Base-by-base conservation (phyloP, 2,329 filamentous ascomycete species). In the Lachnellula cervina region DNA sequence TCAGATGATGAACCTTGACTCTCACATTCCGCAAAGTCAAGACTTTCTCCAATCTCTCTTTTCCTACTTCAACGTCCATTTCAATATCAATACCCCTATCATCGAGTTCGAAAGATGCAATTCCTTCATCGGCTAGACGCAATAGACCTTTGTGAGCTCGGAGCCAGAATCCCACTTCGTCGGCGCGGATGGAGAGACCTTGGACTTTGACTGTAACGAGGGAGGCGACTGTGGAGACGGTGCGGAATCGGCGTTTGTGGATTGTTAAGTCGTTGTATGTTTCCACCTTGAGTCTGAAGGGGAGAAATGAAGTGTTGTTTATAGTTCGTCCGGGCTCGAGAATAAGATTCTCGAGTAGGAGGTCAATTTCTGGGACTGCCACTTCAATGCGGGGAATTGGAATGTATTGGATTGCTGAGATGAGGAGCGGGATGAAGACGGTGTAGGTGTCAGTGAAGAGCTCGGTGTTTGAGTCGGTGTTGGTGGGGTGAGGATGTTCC, bases 381-480 rank as follows among this genome's bases (percentile, higher is more conserved):
- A 97, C 77, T 70, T 97, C 93, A n/a, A 97, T 73, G 4, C 93
- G 86, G 0, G 92, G 92, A 51, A 97, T 94, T 0, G 93, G 93
- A 4, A 97, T 76, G 71, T 90, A 91, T 69, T 97, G 91, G 34
- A 97, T 79, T 2, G 83, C 82, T 62, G 89, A 80, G 55, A 97
- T 81, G 4, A 91, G 67, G 13, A 90, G 74, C 0, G 93, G 93
- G 5, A 94, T 77, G 68, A 97, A 92, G 13, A 93, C 83, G 57
- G 93, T 87, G 62, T 90, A 79, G 3, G 83, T 76, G 68, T 97
- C 93, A 2, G 83, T 78, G 4, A 94, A 73, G 1, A 97, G 77
- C 28, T 90, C 87, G 0, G 77, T 75, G 67, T 92, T 93, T 19
- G 83, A 78, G 51, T 83, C 79, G 3, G 80, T 72, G 56, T 87